Percentiles rank a stretch among this genome's conserved stretches.
Evolutionary conservation across 495 filamentous ascomycete genomes (phyloP).

Genomic region (Xylaria telfairii): DNA sequence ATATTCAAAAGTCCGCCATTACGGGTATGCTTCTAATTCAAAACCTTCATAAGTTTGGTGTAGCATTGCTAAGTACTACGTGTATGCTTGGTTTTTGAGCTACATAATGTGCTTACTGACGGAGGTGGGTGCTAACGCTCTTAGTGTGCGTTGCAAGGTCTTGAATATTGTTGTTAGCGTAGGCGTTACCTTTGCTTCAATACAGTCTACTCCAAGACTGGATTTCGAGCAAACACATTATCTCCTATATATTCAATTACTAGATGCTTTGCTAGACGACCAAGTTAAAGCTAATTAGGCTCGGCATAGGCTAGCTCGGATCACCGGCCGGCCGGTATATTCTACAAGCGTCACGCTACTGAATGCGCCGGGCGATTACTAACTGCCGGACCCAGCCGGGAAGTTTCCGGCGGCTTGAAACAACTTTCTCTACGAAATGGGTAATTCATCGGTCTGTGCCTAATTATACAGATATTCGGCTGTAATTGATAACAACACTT

Average conservation of each 20-base stretch:
- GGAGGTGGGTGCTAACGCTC: too few species aligned
- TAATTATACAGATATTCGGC: neutral
- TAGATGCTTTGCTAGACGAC: neutral
- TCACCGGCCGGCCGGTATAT: conserved; percentile 4
- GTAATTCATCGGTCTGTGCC: too few species aligned
- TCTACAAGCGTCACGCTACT: neutral
- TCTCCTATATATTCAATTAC: neutral
- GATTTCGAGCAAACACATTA: neutral
- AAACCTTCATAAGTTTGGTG: too few species aligned
- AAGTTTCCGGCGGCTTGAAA: neutral
- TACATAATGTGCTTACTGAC: too few species aligned
- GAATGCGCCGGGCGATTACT: neutral
- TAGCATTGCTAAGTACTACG: too few species aligned
- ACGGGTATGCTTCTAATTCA: too few species aligned
- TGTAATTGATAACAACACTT: neutral
- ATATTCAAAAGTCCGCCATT: too few species aligned
- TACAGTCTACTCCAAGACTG: too few species aligned
- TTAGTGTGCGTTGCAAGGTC: too few species aligned
- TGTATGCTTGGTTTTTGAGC: too few species aligned
- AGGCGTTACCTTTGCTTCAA: too few species aligned
- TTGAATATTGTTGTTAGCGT: too few species aligned
- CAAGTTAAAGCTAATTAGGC: neutral
- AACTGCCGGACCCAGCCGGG: neutral
- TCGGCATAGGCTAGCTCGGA: neutral
- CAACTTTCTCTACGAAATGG: neutral